Conservation (phyloP, 768 basidiomycete genomes). For the Lentinula sp. region DNA sequence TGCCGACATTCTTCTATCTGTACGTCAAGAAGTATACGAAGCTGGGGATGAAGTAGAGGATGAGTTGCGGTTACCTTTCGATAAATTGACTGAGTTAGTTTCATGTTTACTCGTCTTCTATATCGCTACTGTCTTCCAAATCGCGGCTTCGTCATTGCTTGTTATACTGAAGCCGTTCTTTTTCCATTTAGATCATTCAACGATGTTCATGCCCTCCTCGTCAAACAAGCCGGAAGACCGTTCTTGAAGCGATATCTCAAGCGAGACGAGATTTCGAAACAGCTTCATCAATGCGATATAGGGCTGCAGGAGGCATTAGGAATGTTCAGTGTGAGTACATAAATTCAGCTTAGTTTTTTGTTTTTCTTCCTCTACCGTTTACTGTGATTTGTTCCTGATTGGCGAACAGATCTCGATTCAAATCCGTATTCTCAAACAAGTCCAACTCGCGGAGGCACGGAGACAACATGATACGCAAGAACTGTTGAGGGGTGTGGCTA, state of each 20-base stretch:
- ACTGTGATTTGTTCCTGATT: not conserved
- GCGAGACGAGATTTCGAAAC: conserved; percentile 57
- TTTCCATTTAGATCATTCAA: conserved; percentile 29
- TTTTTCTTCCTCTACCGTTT: not conserved
- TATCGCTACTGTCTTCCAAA: not conserved
- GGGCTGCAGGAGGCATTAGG: conserved; percentile 46
- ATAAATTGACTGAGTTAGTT: conserved; percentile 43
- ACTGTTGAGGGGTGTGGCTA: not conserved
- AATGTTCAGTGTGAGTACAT: conserved; percentile 39
- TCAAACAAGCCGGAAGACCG: conserved; percentile 56
- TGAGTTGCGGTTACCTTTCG: conserved; percentile 46
- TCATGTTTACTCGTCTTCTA: not conserved
- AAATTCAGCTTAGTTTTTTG: not conserved
- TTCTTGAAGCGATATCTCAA: conserved; percentile 77
- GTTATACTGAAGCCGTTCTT: not conserved
- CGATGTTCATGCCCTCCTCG: conserved; percentile 42
- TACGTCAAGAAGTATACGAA: conserved; percentile 56
- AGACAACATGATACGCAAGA: conserved; percentile 2
- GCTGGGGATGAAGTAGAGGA: conserved; percentile 45
- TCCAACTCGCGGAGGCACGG: conserved; percentile 31
- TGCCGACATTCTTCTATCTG: conserved; percentile 58
- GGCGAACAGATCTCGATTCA: conserved; percentile 36
- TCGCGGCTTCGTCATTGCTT: no score
- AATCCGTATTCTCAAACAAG: conserved; percentile 46
- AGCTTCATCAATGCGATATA: conserved; percentile 46